Base-by-base conservation (phyloP, 2,329 filamentous ascomycete species). In the Rhynchosporium secalis region DNA sequence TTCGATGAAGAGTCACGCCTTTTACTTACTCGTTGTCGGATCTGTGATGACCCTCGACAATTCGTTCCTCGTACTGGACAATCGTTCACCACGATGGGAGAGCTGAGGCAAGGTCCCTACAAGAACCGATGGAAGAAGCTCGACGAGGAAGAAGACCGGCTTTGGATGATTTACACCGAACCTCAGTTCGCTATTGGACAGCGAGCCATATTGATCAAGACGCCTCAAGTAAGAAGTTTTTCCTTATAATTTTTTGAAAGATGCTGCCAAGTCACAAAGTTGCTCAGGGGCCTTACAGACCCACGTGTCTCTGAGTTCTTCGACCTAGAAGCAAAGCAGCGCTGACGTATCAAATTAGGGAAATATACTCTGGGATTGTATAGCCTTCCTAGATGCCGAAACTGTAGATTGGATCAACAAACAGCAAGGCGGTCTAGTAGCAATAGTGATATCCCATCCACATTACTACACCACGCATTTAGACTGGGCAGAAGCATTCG, bases 401-500 rank as follows among this genome's bases (percentile, higher is more conserved):
- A 93, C 90, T 0, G 75, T 90, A 0, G 72, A 76, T 0, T 73
- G 75, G 61, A 84, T 94, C 69, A 79, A 82, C 5, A 72, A 71
- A 0, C 78, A 86, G 6, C 78, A 86, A 6, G 90, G 90, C 48
- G 89, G 89, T 0, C 71, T 96, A 12, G 78, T 78, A 40, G 90
- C 87, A 0, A 92, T 95, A 51, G 86, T 86, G 68, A 91, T 93
- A 65, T 87, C 83, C 10, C 90, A 96, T 75, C 91, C 91, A 58
- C 91, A 96, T 73, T 96, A 90, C 76, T 95, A 91, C 76, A 86
- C 86, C 13, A 89, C 90, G 3, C 88, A 92, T 73, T 75, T 90
- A 0, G 84, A 88, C 67, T 96, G 91, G 91, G 87, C 88, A 0
- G 72, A 78, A 49, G 80, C 81, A 0, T 94, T 95, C 68, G 68